Percentiles rank a stretch among this genome's conserved stretches.
These are phyloP conservation scores for Talaromyces rugulosus DNA, from an alignment of 2,329 filamentous ascomycete species.

Conservation along the genomic window DNA sequence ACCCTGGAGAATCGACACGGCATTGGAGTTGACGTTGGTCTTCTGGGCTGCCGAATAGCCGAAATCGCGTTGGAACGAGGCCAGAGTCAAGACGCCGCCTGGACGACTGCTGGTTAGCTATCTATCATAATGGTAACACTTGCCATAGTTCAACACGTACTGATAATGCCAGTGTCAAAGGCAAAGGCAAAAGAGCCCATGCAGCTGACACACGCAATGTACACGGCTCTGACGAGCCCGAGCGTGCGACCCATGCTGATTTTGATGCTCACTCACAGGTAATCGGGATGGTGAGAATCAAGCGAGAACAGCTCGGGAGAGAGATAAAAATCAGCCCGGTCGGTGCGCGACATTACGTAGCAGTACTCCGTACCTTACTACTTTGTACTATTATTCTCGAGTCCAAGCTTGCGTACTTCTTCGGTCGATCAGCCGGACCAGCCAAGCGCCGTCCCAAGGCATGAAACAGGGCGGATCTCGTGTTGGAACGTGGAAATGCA, in stretches of 20 bases:
- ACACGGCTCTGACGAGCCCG: constrained; percentile 32
- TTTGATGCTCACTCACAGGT: neutral
- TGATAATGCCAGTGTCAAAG: constrained; percentile 37
- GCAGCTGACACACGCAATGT: constrained; percentile 33
- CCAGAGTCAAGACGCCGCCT: constrained; percentile 41
- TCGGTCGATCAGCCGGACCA: neutral
- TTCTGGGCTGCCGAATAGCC: neutral
- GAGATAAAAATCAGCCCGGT: too few relatives aligned
- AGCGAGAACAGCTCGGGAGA: neutral
- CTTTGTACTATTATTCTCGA: neutral
- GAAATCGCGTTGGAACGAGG: constrained; percentile 18
- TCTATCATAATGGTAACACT: constrained; percentile 9
- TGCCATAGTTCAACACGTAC: constrained; percentile 14
- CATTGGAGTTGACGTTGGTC: constrained; percentile 28
- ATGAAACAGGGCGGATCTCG: neutral
- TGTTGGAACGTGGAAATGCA: neutral
- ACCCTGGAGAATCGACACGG: constrained; percentile 43
- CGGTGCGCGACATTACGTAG: neutral
- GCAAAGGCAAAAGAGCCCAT: constrained; percentile 38
- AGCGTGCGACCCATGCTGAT: constrained; percentile 28
- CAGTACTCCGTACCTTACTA: neutral
- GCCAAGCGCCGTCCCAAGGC: neutral
- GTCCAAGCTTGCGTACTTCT: neutral
- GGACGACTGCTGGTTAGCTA: neutral
- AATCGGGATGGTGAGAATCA: neutral